Evolutionary conservation across 2,329 filamentous ascomycete species (phyloP), one percentile per base, ranked within the genome.

Genomic region (Calonectria fujianensis): DNA sequence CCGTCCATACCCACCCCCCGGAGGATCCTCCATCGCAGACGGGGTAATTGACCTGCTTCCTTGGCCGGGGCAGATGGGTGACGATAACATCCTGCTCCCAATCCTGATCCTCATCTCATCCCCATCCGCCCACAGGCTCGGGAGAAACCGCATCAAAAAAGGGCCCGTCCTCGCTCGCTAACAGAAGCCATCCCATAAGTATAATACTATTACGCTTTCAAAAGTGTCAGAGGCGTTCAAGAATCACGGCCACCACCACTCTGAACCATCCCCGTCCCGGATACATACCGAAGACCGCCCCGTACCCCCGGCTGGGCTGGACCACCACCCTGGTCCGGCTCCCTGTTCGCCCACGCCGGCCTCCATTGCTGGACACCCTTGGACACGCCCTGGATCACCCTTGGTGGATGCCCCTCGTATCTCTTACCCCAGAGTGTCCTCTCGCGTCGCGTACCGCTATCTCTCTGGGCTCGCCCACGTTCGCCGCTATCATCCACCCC

Each of bases 381-480:
- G 64, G 64, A 45, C 61, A 71, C 70, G 63, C 69, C 67, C 69
- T 75, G 31, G 70, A 51, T 61, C 63, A 72, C 59, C 64, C 72
- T 66, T 74, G 64, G 73, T 75, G 75, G 75, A 72, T 77, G 72
- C 77, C 65, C 74, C 76, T 74, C 79, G 74, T 80, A 82, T 79
- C 79, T 82, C 76, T 74, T 80, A 80, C 79, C 78, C 79, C 79
- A 78, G 78, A 81, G 75, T 77, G 75, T 74, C 77, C 73, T 75
- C 74, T 78, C 75, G 78, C 77, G 74, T 80, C 74, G 74, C 79
- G 79, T 80, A 80, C 76, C 79, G 79, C 79, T 81, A 81, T 81
- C 79, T 78, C 74, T 78, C 74, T 76, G 66, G 45, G 59, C 72
- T 70, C 66, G 50, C 69, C 79, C 74, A 69, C 71, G 68, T 72